phyloP scores from a whole-genome alignment of 441 rosid genomes.

The Sinapis alba region DNA sequence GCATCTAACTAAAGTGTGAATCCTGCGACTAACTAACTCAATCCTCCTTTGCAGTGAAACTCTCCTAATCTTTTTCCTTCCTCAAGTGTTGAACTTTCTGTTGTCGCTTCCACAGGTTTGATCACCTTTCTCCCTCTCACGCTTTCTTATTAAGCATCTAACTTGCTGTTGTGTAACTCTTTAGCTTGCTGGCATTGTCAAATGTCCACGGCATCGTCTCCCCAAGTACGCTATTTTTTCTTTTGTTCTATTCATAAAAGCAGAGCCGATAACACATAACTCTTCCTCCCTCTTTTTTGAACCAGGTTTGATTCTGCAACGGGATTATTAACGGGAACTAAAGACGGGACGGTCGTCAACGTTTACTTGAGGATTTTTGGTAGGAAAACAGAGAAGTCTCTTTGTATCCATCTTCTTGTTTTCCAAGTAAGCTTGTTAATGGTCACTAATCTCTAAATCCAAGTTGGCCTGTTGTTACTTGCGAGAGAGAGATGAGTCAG shows the following conservation, averaged over 20 bases:
- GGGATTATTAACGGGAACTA: constrained; percentile 83
- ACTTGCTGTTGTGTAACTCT: constrained; percentile 7
- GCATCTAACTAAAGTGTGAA: neutral
- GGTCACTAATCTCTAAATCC: neutral
- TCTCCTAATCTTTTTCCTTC: constrained; percentile 82
- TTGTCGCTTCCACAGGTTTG: constrained; percentile 88
- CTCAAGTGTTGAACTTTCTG: constrained; percentile 90
- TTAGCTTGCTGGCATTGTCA: constrained; percentile 81
- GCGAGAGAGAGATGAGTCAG: neutral
- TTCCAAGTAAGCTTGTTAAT: constrained; percentile 65
- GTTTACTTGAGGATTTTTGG: constrained; percentile 77
- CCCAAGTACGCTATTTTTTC: constrained; percentile 58
- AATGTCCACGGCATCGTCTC: constrained; percentile 94
- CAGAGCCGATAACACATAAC: neutral
- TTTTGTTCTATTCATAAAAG: neutral
- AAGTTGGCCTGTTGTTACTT: neutral
- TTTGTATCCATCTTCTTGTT: constrained; percentile 76
- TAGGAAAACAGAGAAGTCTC: constrained; percentile 72
- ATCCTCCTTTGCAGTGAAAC: constrained; percentile 84
- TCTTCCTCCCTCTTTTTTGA: neutral
- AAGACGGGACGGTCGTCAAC: constrained; percentile 87
- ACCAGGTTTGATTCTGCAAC: constrained; percentile 86
- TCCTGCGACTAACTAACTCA: constrained; percentile 12
- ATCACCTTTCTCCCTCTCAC: constrained; percentile 15
- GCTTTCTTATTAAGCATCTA: constrained; percentile 16